phyloP scores from a whole-genome alignment of 768 basidiomycete species.

The Paxillus ammoniavirescens region DNA sequence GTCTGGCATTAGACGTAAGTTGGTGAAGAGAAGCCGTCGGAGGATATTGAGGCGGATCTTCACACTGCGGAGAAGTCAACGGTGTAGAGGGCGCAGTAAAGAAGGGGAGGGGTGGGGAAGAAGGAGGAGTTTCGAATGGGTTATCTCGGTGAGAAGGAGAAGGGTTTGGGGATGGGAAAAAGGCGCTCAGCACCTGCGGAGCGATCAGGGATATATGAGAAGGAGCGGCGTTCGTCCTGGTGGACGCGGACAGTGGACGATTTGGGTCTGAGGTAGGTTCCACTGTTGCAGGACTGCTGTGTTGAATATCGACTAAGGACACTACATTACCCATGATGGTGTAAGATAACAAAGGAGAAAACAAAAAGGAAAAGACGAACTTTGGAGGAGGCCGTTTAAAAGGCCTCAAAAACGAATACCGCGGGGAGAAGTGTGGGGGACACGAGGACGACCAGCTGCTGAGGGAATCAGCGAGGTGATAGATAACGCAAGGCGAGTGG shows the following conservation, averaged over 20 bases:
- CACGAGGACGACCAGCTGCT: conserved; percentile 30
- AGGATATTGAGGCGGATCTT: conserved; percentile 30
- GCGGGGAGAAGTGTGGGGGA: conserved; percentile 25
- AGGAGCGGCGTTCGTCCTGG: conserved; percentile 25
- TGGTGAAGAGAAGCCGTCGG: conserved; percentile 17
- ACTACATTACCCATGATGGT: conserved; percentile 30
- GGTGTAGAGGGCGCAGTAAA: conserved; percentile 51
- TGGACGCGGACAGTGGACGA: conserved; percentile 4
- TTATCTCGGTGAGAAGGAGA: conserved; percentile 36
- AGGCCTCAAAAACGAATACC: conserved; percentile 21
- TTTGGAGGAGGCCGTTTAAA: conserved; percentile 21
- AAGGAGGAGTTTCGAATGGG: conserved; percentile 35
- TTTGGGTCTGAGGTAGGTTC: conserved; percentile 6
- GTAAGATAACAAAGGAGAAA: conserved; percentile 11
- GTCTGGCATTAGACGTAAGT: conserved; percentile 14
- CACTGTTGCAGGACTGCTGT: conserved; percentile 16
- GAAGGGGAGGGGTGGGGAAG: conserved; percentile 41
- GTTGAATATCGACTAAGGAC: conserved; percentile 31
- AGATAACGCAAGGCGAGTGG: conserved; percentile 24
- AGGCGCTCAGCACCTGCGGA: conserved; percentile 32
- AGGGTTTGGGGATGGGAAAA: conserved; percentile 29
- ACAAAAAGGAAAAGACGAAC: conserved; percentile 17
- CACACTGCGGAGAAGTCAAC: conserved; percentile 38
- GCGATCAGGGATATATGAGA: conserved; percentile 34
- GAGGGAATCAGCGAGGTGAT: conserved; percentile 17